Base-by-base conservation (phyloP, 1,139 yeast species). In the Diutina rugosa region DNA sequence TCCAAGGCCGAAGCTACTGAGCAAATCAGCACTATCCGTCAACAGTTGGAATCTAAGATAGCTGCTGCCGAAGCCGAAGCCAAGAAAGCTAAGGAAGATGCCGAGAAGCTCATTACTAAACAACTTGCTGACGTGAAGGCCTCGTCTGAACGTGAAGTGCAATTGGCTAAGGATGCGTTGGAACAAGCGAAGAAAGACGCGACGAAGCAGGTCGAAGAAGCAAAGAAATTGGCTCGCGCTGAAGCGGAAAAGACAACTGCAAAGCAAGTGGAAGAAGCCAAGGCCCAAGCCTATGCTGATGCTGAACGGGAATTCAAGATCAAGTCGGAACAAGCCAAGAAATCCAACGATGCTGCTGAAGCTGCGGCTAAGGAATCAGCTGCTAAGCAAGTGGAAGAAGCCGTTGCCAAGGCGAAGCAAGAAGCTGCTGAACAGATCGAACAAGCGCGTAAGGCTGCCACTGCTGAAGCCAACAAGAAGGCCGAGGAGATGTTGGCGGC, bases 331-430 rank as follows among this genome's bases (percentile, higher is more conserved):
- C 12, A n/a, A 18, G 26, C 18, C 8, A n/a, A 44, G 26, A 16
- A 16, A 21, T 16, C 18, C 8, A n/a, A 9, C 6, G 26, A 16
- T n/a, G 26, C 26, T 16, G 46, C 26, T 44, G 21, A 16, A 54
- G 18, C 49, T 44, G 45, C 14, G 16, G 12, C 38, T 57, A 29
- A 59, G 61, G 41, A 45, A 8, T 45, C 47, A 2, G 41, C 41
- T 35, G 41, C 41, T 10, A 35, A 35, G 14, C 41, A 35, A 35
- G 14, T 35, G 6, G 41, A 35, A 35, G 41, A 35, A 10, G 41
- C 41, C n/a, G 14, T 35, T 6, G 41, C 41, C 5, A 35, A 35
- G n/a, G 41, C 41, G 6, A 35, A 35, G 41, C 14, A 35, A 10
- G 41, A 35, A 12, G 41, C 41, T 35, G n/a, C 35, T 12, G 46